Evolutionary conservation across 2,329 filamentous ascomycete genomes (phyloP).

Genomic region (Arthroderma sp.): DNA sequence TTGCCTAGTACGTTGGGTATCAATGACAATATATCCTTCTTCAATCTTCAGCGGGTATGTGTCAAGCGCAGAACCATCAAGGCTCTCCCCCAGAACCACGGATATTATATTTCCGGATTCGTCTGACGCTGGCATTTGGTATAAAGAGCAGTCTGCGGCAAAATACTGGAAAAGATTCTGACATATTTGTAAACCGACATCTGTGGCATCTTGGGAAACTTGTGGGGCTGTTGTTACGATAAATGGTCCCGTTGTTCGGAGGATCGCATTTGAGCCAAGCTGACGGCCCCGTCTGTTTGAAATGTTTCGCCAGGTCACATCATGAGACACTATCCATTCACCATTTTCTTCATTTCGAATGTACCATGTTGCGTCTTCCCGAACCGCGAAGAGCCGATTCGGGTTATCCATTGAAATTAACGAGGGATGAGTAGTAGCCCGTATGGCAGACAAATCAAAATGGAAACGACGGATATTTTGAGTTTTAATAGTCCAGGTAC

Average conservation of each 20-base stretch:
- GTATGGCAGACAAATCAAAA: slow-evolving; percentile 11
- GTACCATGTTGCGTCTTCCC: slow-evolving; percentile 14
- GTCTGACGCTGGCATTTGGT: slow-evolving; percentile 12
- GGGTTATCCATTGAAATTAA: slow-evolving; percentile 13
- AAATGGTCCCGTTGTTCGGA: slow-evolving; percentile 36
- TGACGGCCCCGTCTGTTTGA: slow-evolving; percentile 34
- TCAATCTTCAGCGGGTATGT: slow-evolving; percentile 18
- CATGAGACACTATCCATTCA: slow-evolving; percentile 13
- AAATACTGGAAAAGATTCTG: slow-evolving; percentile 48
- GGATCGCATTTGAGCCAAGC: slow-evolving; percentile 40
- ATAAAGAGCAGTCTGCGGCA: slow-evolving; percentile 33
- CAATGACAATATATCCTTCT: slow-evolving; percentile 7
- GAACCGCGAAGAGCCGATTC: slow-evolving; percentile 10
- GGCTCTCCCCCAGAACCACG: slow-evolving; percentile 15
- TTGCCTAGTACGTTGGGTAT: slow-evolving; percentile 12
- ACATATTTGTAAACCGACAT: slow-evolving; percentile 40
- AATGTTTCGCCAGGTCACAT: slow-evolving; percentile 16
- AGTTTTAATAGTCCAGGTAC: slow-evolving; percentile 27
- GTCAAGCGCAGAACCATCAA: slow-evolving; percentile 11
- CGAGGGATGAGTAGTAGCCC: slow-evolving; percentile 5
- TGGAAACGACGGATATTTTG: slow-evolving; percentile 33
- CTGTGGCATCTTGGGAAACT: slow-evolving; percentile 16
- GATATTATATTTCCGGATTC: slow-evolving; percentile 35
- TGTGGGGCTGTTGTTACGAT: slow-evolving; percentile 21
- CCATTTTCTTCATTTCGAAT: slow-evolving; percentile 11